A percentile compares a stretch with the other conserved stretches of the same genome.
Evolutionary conservation across 352 stramenopile genomes (phyloP).

Genomic region (Phytophthora ramorum): DNA sequence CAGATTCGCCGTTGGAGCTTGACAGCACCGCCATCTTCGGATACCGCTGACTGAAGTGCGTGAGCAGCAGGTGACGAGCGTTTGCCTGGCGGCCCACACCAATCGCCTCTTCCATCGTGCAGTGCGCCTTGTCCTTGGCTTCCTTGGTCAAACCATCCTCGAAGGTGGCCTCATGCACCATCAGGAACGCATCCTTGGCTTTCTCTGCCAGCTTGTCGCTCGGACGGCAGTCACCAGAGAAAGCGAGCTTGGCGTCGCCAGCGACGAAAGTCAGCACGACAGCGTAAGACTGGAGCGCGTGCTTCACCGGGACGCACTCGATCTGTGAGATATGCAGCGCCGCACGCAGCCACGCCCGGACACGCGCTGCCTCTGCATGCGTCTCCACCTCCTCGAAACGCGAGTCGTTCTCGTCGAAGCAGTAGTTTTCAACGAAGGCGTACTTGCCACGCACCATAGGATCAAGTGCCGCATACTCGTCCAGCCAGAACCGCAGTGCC

Average conservation of each 20-base stretch:
- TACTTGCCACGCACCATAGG: slow-evolving; percentile 82
- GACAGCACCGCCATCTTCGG: slow-evolving; percentile 73
- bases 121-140: slow-evolving; percentile 95
- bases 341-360: slow-evolving; percentile 46
- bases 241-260: slow-evolving; percentile 84
- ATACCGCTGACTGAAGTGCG: slow-evolving; percentile 96
- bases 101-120: slow-evolving; percentile 94
- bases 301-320: slow-evolving; percentile 83
- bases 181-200: slow-evolving; percentile 76
- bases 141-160: slow-evolving; percentile 94
- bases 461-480: slow-evolving; percentile 91
- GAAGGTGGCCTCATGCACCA: slow-evolving; percentile 99
- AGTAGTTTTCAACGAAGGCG: slow-evolving; percentile 91
- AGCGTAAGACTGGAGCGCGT: slow-evolving; percentile 92
- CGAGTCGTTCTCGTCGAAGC: slow-evolving; percentile 66
- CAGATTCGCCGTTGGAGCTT: slow-evolving; percentile 13
- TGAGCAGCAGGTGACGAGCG: slow-evolving; percentile 93
- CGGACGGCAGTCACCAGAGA: slow-evolving; percentile 96
- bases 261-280: slow-evolving; percentile 82
- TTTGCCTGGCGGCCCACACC: slow-evolving; percentile 71
- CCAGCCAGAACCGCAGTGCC: slow-evolving; percentile 89
- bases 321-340: slow-evolving; percentile 56
- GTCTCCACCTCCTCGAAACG: slow-evolving; percentile 34
- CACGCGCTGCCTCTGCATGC: slow-evolving; percentile 42
- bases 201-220: slow-evolving; percentile 70